phyloP scores from a whole-genome alignment of 1,139 yeast species.

The Hemisphaericaspora lyxosophila region DNA sequence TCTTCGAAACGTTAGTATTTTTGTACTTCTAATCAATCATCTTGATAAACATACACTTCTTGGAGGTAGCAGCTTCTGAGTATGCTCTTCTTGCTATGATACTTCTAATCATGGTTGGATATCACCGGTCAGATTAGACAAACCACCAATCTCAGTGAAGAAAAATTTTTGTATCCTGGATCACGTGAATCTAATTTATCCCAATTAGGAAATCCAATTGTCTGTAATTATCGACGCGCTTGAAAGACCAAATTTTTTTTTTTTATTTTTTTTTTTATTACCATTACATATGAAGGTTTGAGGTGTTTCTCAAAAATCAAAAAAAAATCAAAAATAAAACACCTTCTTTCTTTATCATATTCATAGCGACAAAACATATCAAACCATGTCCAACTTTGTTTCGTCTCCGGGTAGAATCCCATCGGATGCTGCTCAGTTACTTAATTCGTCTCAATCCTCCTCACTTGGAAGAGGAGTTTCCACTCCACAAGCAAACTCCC shows the following conservation, averaged over 20 bases:
- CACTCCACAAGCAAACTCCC: slow-evolving; percentile 14
- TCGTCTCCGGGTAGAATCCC: slow-evolving; percentile 49
- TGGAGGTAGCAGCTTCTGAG: slow-evolving; percentile 4
- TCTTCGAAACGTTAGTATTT: background rate
- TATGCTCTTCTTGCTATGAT: slow-evolving; percentile 4
- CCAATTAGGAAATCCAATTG: slow-evolving; percentile 20
- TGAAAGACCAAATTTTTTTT: slow-evolving; percentile 1
- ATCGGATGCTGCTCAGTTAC: slow-evolving; percentile 46
- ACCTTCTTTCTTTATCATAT: background rate
- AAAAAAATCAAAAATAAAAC: background rate
- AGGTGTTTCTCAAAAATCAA: too few species aligned
- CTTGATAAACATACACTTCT: slow-evolving; percentile 7
- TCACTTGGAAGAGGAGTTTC: slow-evolving; percentile 37
- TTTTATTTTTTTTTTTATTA: background rate
- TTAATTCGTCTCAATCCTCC: slow-evolving; percentile 46
- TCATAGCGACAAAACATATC: too few species aligned
- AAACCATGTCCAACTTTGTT: slow-evolving; percentile 49
- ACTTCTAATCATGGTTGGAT: background rate
- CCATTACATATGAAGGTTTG: too few species aligned
- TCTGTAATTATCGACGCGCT: slow-evolving; percentile 16
- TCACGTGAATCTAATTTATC: slow-evolving; percentile 17
- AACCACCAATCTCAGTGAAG: background rate
- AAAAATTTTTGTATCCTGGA: background rate
- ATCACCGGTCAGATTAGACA: too few species aligned
- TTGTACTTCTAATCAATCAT: background rate